Base-by-base conservation (phyloP, 306 rosid species). In the Vachellia pachyceras region DNA sequence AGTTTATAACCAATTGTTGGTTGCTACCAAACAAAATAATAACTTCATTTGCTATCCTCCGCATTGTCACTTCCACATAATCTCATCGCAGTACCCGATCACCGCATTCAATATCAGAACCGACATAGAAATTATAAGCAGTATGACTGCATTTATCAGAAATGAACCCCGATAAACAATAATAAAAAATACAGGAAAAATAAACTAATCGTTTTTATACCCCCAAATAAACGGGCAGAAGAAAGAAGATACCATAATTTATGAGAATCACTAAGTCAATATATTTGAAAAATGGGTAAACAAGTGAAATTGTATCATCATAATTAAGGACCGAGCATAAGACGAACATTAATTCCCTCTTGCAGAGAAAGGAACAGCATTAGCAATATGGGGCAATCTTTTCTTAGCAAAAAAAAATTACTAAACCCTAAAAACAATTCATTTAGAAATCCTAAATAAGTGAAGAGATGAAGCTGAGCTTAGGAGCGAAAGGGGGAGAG, bases 141-240 rank as follows among this genome's bases (percentile, higher is more conserved):
- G 29, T 11, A 10, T 0, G 35, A 41, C 73, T 40, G n/a, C 29
- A 68, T 40, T n/a, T 40, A 68, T 68, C 35, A 68, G 73, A 22
- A 44, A 41, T 2, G n/a, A 47, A 18, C 72, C 39, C 29, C 10
- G 18, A 4, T 9, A 17, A 66, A 72, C 75, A 61, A 67, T 40
- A 40, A 14, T 72, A n/a, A 52, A 84, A 78, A 78, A 36, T 45
- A 69, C 72, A 64, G 14, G 22, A n/a, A 72, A 80, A 47, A 82
- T 84, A 47, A 82, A 84, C 81, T 73, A 72, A 77, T 69, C 5
- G 7, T 6, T 63, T 63, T 61, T 42, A 3, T 10, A 37, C 33
- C 45, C 39, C 54, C 41, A 42, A 47, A 18, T 14, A 72, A 73
- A 73, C 12, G n/a, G 40, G 33, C 52, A 1, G 44, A 11, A 73